These are phyloP conservation scores for Vaccinium myrtillus DNA, from an alignment of 148 eudicot genomes.

Conservation along the genomic window DNA sequence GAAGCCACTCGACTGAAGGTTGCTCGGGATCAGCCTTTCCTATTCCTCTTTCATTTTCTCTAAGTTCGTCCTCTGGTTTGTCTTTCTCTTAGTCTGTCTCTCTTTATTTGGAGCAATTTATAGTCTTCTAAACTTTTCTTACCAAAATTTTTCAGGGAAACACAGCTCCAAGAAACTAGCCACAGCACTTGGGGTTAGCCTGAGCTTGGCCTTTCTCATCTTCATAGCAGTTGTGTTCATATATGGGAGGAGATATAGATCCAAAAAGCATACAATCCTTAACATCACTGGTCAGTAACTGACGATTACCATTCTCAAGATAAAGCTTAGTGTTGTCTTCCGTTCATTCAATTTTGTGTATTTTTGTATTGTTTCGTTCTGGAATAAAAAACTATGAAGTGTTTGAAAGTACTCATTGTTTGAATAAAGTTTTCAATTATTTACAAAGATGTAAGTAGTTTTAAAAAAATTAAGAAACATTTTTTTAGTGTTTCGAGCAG, in stretches of 20 bases:
- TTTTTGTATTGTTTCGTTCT: background rate
- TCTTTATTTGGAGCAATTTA: slow-evolving; percentile 21
- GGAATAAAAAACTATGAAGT: background rate
- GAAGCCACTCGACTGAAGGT: slow-evolving; percentile 55
- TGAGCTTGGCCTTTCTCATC: slow-evolving; percentile 44
- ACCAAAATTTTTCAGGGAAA: slow-evolving; percentile 44
- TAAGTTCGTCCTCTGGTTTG: slow-evolving; percentile 61
- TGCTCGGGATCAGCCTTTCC: slow-evolving; percentile 61
- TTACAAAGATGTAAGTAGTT: background rate
- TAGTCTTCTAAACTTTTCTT: background rate
- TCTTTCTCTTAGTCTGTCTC: background rate
- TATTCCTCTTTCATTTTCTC: slow-evolving; percentile 58
- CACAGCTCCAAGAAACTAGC: slow-evolving; percentile 64
- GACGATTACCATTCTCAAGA: background rate
- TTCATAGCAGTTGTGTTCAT: slow-evolving; percentile 42
- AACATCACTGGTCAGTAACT: slow-evolving; percentile 64
- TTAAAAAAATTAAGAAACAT: background rate
- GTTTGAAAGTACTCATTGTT: background rate
- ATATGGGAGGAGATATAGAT: slow-evolving; percentile 47
- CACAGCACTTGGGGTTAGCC: slow-evolving; percentile 76
- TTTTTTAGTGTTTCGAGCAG: background rate
- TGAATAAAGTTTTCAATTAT: background rate
- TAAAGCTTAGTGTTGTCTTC: background rate
- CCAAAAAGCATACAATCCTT: slow-evolving; percentile 49
- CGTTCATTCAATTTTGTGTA: background rate